These are phyloP conservation scores for Heliamphora pulchella DNA, from an alignment of 179 eudicot species.

Conservation along the genomic window DNA sequence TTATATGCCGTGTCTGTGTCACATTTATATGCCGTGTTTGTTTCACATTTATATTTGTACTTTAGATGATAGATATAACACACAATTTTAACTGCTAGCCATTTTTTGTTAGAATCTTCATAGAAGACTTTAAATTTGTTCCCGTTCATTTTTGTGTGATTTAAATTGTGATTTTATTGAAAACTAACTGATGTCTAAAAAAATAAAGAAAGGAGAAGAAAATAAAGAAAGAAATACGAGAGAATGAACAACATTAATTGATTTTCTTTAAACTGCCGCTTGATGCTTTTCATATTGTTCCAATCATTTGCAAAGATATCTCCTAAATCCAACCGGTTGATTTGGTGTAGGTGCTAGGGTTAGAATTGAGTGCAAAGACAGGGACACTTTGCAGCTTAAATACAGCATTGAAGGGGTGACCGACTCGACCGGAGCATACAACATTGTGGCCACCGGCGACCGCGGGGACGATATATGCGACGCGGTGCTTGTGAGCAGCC, in stretches of 20 bases:
- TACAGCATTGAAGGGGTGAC: slow-evolving; percentile 38
- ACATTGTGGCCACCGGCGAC: slow-evolving; percentile 41
- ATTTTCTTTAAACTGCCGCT: too few species aligned
- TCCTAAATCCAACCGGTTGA: neutral
- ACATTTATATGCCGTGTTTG: too few species aligned
- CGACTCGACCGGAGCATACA: slow-evolving; percentile 24
- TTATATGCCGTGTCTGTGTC: too few species aligned
- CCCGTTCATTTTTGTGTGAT: too few species aligned
- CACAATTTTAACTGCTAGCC: too few species aligned
- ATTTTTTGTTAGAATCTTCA: neutral
- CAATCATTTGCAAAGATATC: too few species aligned
- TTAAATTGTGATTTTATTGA: neutral
- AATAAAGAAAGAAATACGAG: neutral
- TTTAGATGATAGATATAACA: too few species aligned
- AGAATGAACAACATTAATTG: too few species aligned
- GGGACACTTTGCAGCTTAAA: slow-evolving; percentile 18
- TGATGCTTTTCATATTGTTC: too few species aligned
- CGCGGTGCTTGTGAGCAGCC: slow-evolving; percentile 42
- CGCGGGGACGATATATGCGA: slow-evolving; percentile 51
- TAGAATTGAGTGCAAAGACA: slow-evolving; percentile 50
- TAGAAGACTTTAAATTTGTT: neutral
- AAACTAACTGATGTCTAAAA: too few species aligned
- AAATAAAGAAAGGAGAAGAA: neutral
- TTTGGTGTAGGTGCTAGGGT: slow-evolving; percentile 48
- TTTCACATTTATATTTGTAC: too few species aligned